phyloP scores from a whole-genome alignment of 257 asterid genomes.

The Solanum corneliomulleri region DNA sequence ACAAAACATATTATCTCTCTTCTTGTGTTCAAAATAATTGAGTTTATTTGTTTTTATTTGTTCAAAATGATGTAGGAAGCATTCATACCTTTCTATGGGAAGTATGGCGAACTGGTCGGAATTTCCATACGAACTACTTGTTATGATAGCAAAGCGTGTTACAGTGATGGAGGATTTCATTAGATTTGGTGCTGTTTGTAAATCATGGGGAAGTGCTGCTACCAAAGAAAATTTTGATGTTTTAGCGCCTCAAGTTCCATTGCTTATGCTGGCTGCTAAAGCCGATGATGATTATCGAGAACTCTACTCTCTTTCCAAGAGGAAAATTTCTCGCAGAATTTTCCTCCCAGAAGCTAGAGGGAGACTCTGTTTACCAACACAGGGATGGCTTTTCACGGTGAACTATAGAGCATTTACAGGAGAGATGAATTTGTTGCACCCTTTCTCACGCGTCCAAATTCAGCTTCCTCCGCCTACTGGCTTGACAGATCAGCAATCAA shows the following conservation, averaged over 20 bases:
- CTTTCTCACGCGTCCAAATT: not conserved
- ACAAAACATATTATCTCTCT: too few relatives aligned
- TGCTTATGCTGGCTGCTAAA: not conserved
- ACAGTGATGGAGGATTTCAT: not conserved
- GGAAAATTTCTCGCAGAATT: not conserved
- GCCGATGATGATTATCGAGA: not conserved
- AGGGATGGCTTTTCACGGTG: not conserved
- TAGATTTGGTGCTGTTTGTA: not conserved
- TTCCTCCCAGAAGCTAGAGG: not conserved
- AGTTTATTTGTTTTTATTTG: not conserved
- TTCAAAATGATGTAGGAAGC: not conserved
- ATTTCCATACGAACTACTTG: not conserved
- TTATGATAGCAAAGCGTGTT: not conserved
- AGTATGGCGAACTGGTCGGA: not conserved
- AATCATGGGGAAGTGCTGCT: not conserved
- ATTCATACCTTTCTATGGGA: not conserved
- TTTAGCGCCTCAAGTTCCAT: not conserved
- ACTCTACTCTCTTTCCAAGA: not conserved
- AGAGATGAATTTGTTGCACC: not conserved
- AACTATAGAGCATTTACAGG: not conserved
- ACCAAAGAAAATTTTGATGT: not conserved
- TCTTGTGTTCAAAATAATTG: not conserved
- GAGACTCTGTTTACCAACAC: not conserved
- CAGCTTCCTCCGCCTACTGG: not conserved
- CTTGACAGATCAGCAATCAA: not conserved